Conservation (phyloP, 1,284 basidiomycete species). For the Ceratobasidium sp. region DNA sequence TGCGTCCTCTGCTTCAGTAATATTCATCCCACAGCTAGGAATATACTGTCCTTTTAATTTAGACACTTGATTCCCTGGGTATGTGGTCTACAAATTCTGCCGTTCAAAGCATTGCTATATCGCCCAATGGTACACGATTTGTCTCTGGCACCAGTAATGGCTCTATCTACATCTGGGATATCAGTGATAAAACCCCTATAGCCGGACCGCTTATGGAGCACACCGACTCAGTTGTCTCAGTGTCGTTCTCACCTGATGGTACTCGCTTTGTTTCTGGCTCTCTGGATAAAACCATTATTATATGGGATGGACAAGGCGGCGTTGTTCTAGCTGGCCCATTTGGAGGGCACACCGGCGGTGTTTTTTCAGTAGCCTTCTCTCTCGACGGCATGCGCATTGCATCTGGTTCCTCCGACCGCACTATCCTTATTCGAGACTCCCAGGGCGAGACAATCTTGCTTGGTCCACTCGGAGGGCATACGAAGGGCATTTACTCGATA, state of each 20-base stretch:
- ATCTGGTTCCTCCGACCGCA: neutral
- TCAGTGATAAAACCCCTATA: neutral
- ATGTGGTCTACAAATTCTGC: neutral
- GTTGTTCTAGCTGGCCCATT: neutral
- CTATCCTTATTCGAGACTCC: neutral
- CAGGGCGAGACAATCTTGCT: neutral
- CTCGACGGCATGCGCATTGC: neutral
- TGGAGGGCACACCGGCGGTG: neutral
- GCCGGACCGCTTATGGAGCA: too few relatives aligned
- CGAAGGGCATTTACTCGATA: neutral
- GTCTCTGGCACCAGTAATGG: neutral
- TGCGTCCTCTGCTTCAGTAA: too few relatives aligned
- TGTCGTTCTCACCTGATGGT: too few relatives aligned
- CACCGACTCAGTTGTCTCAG: too few relatives aligned
- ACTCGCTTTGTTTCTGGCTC: neutral
- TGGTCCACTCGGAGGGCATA: neutral
- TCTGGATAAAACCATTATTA: neutral
- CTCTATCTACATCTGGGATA: neutral
- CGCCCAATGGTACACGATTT: neutral
- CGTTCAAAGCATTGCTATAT: neutral
- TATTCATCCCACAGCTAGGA: too few relatives aligned
- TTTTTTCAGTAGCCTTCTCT: neutral
- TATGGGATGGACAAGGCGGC: neutral
- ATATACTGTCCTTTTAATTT: neutral
- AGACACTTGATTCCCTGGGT: neutral